A percentile compares a stretch with the other conserved stretches of the same genome.
Conservation (phyloP, 2,329 filamentous ascomycete genomes). For the Dactylellina sp. region DNA sequence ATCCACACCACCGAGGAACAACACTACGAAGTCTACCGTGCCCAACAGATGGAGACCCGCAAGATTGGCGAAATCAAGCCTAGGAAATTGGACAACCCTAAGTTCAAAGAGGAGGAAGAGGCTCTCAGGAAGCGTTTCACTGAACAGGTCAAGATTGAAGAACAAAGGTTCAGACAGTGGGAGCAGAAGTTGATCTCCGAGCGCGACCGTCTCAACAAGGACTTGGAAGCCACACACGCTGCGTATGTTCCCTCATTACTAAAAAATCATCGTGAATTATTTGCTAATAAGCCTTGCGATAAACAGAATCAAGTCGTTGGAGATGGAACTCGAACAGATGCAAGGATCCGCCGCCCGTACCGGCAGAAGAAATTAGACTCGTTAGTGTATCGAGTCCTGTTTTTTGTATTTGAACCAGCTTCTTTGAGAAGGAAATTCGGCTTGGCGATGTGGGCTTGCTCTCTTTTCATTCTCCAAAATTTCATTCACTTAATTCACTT, state of each 20-base stretch:
- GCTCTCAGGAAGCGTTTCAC: constrained; percentile 98
- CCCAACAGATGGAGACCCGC: constrained; percentile 99
- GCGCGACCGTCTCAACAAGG: constrained; percentile 99
- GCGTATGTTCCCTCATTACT: constrained; percentile 64
- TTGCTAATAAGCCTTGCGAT: constrained; percentile 21
- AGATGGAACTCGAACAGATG: constrained; percentile 91
- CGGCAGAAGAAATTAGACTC: constrained; percentile 83
- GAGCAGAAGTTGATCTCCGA: constrained; percentile 99
- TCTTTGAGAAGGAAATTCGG: constrained; percentile 43
- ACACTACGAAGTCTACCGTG: constrained; percentile 99
- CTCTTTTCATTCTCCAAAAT: constrained; percentile 29
- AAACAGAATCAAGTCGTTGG: constrained; percentile 81
- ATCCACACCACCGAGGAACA: constrained; percentile 99
- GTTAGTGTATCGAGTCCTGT: constrained; percentile 6
- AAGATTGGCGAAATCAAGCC: constrained; percentile 98
- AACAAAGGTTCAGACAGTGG: constrained; percentile 99
- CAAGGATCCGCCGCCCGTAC: constrained; percentile 90
- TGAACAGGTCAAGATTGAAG: constrained; percentile 99
- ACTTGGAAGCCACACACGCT: constrained; percentile 96
- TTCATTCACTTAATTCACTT: constrained; percentile 48
- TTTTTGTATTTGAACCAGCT: constrained; percentile 39
- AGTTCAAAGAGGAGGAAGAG: constrained; percentile 99
- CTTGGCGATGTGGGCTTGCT: constrained; percentile 30
- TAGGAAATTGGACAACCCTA: constrained; percentile 98
- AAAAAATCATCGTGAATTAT: background rate